These are phyloP conservation scores for Solanum gandarillasii DNA, from an alignment of 257 asterid genomes.

Conservation along the genomic window DNA sequence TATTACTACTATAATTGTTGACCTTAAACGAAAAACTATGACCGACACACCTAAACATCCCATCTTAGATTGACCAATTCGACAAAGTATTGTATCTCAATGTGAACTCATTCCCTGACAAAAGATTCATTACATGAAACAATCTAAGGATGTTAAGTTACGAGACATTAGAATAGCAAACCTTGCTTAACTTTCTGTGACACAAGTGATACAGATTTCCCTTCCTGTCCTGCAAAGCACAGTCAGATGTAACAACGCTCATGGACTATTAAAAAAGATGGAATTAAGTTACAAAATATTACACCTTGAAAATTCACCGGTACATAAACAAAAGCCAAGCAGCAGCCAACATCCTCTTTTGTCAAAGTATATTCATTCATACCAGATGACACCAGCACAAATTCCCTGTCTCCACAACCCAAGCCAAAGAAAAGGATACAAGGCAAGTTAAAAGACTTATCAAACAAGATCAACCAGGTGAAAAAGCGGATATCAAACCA, in stretches of 20 bases:
- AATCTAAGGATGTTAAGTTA: not conserved
- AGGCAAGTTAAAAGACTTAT: not conserved
- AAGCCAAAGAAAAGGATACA: constrained; percentile 5
- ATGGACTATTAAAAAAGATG: not conserved
- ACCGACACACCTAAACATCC: not conserved
- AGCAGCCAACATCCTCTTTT: constrained; percentile 69
- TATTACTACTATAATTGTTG: not conserved
- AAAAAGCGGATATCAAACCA: not conserved
- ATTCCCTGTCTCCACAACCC: constrained; percentile 34
- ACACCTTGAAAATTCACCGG: constrained; percentile 92
- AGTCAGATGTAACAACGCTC: not conserved
- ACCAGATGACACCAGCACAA: constrained; percentile 52
- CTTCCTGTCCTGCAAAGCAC: constrained; percentile 74
- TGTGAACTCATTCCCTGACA: not conserved
- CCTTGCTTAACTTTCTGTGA: constrained; percentile 73
- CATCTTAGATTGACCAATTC: not conserved
- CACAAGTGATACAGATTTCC: constrained; percentile 51
- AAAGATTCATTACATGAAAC: not conserved
- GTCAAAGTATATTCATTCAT: constrained; percentile 61
- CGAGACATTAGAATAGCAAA: constrained; percentile 9
- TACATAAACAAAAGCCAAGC: constrained; percentile 58
- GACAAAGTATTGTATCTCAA: not conserved
- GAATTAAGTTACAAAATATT: not conserved
- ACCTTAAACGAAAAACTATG: not conserved
- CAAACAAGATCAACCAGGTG: not conserved